Evolutionary conservation across 1,284 basidiomycete genomes (phyloP), one percentile per base, ranked within the genome.

Genomic region (Austroboletus sp.): DNA sequence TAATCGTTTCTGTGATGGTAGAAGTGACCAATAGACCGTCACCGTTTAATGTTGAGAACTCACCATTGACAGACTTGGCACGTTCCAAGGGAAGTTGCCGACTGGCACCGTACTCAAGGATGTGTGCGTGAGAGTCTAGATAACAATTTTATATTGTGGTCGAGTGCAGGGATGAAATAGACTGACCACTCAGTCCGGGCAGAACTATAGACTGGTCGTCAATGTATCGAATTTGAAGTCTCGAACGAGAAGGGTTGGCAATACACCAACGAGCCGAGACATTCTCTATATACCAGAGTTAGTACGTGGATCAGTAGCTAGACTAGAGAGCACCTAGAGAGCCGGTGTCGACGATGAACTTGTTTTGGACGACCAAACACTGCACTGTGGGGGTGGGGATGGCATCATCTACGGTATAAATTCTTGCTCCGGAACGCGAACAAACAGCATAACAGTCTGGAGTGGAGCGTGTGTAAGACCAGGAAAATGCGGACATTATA

Each of bases 121-220:
- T 78, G 57, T 90, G 88, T 0, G 75, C 83, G 68, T 93, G 90
- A 0, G 88, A 85, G 66, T 93, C 90, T 85, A 55, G 27, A n/a
- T 19, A 12, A 10, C 4, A 35, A 11, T 6, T 33, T 39, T 43
- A 10, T 12, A 12, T 8, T 16, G 12, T 10, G 42, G n/a, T 32
- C 23, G n/a, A 37, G 10, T 49, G 41, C 44, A 25, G 29, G 47
- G 52, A 51, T 32, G 45, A 36, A 56, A 12, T 33, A 21, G 25
- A 64, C 71, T 54, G 48, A 83, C 82, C 83, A 57, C 73, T 82
- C 48, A 85, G 58, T 1, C 84, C 83, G 16, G 83, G 83, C 21
- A 86, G 72, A 26, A 85, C 65, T 43, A 82, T 74, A 33, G 81
- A 72, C 19, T 73, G 75, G 32, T 70, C 57, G 43, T 70, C 66